Base-by-base conservation (phyloP, 805 yeast genomes). In the Candida pseudoglaebosa region DNA sequence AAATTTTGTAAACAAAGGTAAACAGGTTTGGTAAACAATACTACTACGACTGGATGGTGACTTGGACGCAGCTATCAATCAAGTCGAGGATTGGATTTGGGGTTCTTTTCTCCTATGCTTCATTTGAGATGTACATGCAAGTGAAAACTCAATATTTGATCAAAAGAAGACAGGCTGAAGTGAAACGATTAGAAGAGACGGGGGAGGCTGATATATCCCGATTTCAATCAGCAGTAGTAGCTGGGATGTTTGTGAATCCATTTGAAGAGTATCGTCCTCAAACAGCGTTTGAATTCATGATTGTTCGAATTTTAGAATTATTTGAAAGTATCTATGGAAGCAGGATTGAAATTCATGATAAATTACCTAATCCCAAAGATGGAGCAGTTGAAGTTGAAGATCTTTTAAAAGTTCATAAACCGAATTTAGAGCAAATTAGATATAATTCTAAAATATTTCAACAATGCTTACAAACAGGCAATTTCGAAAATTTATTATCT, bases 181-280 rank as follows among this genome's bases (percentile, higher is more conserved):
- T 53, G 16, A 42, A 54, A 22, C 53, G 50, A 38, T 32, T 46
- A 22, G 32, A 33, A 42, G 34, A 40, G 14, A 28, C 43, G 8
- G 33, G 35, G 7, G 48, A 41, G n/a, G 37, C 42, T 17, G 52
- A 48, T 28, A 43, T 50, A 15, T 19, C 50, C 34, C 57, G 53
- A 43, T 68, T 62, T 50, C 53, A 45, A 37, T 62, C 69, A n/a
- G 68, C 65, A 4, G 59, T 59, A 2, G 58, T 87, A 1, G 73
- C 75, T 14, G 96, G 97, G 7, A 68, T 89, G 49, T 91, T 77
- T 62, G 93, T 87, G 42, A 91, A 91, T 52, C 98, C 98, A 2
- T 91, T 91, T 56, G 73, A 74, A 13, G 96, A 91, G 55, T 91
- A 91, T 56, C 71, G 97, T 37, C 84, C 88, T 5, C 97, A 90